Base-by-base conservation (phyloP, 306 rosid species). In the Spatholobus suberectus region DNA sequence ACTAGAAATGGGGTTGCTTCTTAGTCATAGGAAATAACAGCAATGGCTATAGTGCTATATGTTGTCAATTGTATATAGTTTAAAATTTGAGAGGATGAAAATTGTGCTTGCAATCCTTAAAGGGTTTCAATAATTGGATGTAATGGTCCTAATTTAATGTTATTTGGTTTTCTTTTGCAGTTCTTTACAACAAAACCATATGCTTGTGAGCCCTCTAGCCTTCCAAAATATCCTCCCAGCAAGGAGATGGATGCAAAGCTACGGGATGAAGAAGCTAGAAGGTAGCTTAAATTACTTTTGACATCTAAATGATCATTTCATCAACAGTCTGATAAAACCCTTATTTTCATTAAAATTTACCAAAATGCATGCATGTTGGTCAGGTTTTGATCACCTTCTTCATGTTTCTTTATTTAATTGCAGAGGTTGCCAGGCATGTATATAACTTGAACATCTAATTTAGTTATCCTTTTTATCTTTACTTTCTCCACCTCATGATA, bases 191-290 rank as follows among this genome's bases (percentile, higher is more conserved):
- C 96, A 61, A 89, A 90, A 83, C 98, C 98, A 11, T 91, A 96
- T 85, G 98, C 99, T 32, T 96, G 99, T 89, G 99, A 96, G 11
- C 99, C 99, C 40, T 90, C 99, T 29, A 96, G 97, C 89, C 97
- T 96, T 78, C 99, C 99, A 24, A 96, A 94, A 85, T 96, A 96
- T 90, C 99, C 99, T 80, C 99, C 99, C 82, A 91, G 97, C 86
- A 96, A 96, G 89, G 99, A 96, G 93, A 96, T 96, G 97, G 99
- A 96, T 82, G 99, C 99, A 47, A 96, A 96, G 86, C 83, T 92
- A 81, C 93, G 98, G 14, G 99, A 96, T 46, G 99, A 94, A 89
- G 98, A 96, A 91, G 96, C 96, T 80, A 94, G 97, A 92, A 96
- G 98, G 99, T 96, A 24, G 70, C 74, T 88, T 73, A 63, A 82